These are phyloP conservation scores for Domatiomyces catenatus DNA, from an alignment of 2,329 filamentous ascomycete species.

Conservation along the genomic window DNA sequence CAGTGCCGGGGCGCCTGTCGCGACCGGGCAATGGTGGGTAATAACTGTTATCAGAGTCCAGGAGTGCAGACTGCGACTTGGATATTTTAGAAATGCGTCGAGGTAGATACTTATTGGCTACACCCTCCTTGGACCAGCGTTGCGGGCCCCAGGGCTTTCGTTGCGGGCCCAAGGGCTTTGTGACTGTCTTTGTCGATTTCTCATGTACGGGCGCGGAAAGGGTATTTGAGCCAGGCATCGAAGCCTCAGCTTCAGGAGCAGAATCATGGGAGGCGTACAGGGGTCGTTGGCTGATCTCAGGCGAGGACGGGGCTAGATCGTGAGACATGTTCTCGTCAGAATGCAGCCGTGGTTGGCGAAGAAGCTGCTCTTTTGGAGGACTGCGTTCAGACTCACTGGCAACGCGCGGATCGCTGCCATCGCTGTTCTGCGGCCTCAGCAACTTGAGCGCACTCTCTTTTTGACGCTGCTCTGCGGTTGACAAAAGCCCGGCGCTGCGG, in stretches of 20 bases:
- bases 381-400: too few species aligned
- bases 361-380: too few species aligned
- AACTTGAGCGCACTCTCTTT: not conserved
- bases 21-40: not conserved
- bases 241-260: not conserved
- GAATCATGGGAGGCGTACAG: not conserved
- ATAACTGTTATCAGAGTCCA: not conserved
- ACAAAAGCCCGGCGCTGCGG: not conserved
- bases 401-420: not conserved
- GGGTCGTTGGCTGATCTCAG: not conserved
- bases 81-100: not conserved
- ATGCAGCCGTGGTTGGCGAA: not conserved
- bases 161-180: not conserved
- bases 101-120: not conserved
- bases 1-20: not conserved
- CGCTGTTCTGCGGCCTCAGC: not conserved
- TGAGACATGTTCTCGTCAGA: not conserved
- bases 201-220: not conserved
- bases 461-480: not conserved
- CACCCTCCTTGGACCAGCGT: not conserved
- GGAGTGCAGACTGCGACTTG: not conserved
- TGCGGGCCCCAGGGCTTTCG: not conserved
- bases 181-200: not conserved
- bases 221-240: not conserved
- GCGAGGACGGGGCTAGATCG: not conserved